Percentiles rank a stretch among this genome's conserved stretches.
These are phyloP conservation scores for Colletotrichum chlorophyti DNA, from an alignment of 2,329 filamentous ascomycete species.

Conservation along the genomic window DNA sequence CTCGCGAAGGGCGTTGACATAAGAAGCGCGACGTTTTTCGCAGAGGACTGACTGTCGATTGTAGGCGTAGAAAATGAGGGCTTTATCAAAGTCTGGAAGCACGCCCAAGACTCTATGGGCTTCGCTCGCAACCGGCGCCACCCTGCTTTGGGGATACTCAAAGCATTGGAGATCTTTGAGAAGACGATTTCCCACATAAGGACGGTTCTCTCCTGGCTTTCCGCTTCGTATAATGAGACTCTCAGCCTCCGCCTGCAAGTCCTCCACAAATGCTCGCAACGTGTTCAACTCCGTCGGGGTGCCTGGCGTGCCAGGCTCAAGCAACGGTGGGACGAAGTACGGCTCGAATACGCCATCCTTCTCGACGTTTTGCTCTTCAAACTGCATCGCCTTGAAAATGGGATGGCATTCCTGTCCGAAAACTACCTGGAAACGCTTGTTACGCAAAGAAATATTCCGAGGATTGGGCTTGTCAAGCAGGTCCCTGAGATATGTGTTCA, in stretches of 20 bases:
- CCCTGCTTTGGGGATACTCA: conserved; percentile 21
- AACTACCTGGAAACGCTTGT: conserved; percentile 62
- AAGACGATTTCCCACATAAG: conserved; percentile 3
- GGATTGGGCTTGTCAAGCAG: conserved; percentile 44
- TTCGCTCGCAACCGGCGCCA: not conserved
- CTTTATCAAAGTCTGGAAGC: conserved; percentile 24
- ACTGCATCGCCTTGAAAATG: conserved; percentile 58
- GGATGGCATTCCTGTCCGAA: conserved; percentile 58
- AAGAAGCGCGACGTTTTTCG: conserved; percentile 17
- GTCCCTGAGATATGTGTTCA: conserved; percentile 60
- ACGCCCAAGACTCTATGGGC: conserved; percentile 25
- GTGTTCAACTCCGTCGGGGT: conserved; percentile 45
- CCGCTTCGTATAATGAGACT: conserved; percentile 42
- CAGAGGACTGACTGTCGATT: conserved; percentile 16
- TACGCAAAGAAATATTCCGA: conserved; percentile 60
- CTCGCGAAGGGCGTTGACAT: conserved; percentile 17
- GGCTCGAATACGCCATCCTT: conserved; percentile 48
- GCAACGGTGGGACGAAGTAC: conserved; percentile 42
- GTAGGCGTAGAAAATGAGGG: conserved; percentile 25
- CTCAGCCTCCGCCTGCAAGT: conserved; percentile 56
- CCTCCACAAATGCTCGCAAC: conserved; percentile 55
- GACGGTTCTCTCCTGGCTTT: conserved; percentile 22
- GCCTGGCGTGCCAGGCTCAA: conserved; percentile 37
- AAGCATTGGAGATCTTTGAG: conserved; percentile 23
- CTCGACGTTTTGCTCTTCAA: conserved; percentile 47